Base-by-base conservation (phyloP, 2,329 filamentous ascomycete genomes). In the Neofusicoccum laricinum region DNA sequence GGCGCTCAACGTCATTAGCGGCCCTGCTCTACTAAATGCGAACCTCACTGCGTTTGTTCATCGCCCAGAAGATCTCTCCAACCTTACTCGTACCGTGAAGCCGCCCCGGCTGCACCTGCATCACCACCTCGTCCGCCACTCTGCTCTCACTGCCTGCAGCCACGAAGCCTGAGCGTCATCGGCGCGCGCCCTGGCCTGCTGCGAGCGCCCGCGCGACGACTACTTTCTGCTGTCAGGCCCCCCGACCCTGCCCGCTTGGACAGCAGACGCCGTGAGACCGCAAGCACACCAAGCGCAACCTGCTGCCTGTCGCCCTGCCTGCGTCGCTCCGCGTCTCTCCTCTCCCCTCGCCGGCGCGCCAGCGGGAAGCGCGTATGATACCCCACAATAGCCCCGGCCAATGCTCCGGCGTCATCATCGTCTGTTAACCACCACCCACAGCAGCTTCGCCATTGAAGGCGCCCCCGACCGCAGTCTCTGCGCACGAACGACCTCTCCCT, bases 11-110 rank as follows among this genome's bases (percentile, higher is more conserved):
- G 62, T 64, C 62, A 64, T 64, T 41, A 59, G 41, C 25, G 11
- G 53, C 38, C 48, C 59, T 62, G 49, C 61, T 40, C 51, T 57
- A 30, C 25, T 30, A 30, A 30, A 64, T 64, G 63, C 63, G 63
- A 45, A 48, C 63, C 19, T 64, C 63, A 41, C 48, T 64, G 34
- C 53, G 32, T 38, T 25, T 64, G 25, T 64, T 63, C 48, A 32
- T 25, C n/a, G 32, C 51, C 32, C 53, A 64, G 38, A 36, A 45
- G 32, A 50, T 59, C 36, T 51, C 43, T 15, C 63, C 63, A n/a
- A 64, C 63, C 53, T 43, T 64, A 19, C 63, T 64, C 53, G 63
- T 64, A 34, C 63, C 63, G 32, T 64, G 63, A 64, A 50, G 51
- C 25, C 45, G n/a, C 25, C 46, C 17, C 51, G 46, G 12, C 50